A percentile compares a stretch with the other conserved stretches of the same genome.
phyloP scores from a whole-genome alignment of 192 early-diverging fungal genomes.

The Coemansia sp. region DNA sequence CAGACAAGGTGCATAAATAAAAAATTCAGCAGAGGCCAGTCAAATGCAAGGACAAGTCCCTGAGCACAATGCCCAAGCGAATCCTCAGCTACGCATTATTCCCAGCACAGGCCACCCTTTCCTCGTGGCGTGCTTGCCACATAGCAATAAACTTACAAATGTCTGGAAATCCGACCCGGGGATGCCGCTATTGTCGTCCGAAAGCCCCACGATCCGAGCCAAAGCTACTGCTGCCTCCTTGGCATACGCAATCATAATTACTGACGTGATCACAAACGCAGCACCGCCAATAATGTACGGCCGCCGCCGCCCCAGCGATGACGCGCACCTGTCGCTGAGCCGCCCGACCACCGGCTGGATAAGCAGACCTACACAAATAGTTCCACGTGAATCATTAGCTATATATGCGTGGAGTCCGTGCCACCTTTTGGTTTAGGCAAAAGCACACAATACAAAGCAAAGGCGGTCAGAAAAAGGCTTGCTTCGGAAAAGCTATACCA shows the following conservation, averaged over 20 bases:
- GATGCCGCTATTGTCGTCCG: conserved; percentile 5
- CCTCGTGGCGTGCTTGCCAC: not conserved
- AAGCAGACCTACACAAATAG: conserved; percentile 48
- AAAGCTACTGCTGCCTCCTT: conserved; percentile 27
- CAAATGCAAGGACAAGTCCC: not conserved
- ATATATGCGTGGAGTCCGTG: not conserved
- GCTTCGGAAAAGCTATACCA: not conserved
- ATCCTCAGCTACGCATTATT: not conserved
- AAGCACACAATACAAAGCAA: not conserved
- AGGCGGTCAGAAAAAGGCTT: not conserved
- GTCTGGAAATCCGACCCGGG: conserved; percentile 26
- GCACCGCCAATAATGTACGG: conserved; percentile 82
- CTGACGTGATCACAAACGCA: conserved; percentile 44
- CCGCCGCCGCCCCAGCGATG: conserved; percentile 69
- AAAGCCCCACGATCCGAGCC: conserved; percentile 12
- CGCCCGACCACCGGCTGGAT: conserved; percentile 84
- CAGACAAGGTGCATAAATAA: conserved; percentile 6
- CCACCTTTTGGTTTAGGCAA: not conserved
- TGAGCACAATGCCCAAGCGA: conserved; percentile 3
- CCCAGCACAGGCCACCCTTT: conserved; percentile 8
- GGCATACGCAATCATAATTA: conserved; percentile 46
- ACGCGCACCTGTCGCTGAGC: conserved; percentile 75
- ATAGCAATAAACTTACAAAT: conserved; percentile 20
- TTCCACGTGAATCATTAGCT: not conserved
- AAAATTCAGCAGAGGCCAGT: not conserved